Conservation (phyloP, 2,329 filamentous ascomycete genomes). For the Stagonosporopsis tanaceti region DNA sequence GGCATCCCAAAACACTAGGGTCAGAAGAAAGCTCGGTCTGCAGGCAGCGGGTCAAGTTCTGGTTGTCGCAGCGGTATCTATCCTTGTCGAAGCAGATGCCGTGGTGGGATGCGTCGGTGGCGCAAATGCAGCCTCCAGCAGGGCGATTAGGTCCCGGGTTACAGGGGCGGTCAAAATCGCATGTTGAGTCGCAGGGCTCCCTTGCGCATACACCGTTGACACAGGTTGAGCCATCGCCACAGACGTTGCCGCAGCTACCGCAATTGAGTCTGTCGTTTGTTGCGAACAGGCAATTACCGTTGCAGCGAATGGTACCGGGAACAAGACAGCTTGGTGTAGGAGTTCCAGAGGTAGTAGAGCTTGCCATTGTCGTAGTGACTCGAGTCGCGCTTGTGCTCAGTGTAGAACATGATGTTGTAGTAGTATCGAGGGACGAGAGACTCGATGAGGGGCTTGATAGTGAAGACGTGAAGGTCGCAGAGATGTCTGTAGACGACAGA, state of each 20-base stretch:
- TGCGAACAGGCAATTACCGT: slow-evolving; percentile 33
- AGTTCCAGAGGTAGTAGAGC: neutral
- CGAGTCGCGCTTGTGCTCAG: neutral
- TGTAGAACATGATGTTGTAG: neutral
- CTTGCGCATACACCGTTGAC: slow-evolving; percentile 47
- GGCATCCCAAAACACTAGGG: slow-evolving; percentile 18
- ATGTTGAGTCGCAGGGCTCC: slow-evolving; percentile 39
- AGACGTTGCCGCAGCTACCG: slow-evolving; percentile 37
- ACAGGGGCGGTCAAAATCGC: slow-evolving; percentile 37
- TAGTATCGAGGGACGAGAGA: neutral
- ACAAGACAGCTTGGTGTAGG: slow-evolving; percentile 14
- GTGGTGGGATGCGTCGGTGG: slow-evolving; percentile 25
- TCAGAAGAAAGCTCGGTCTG: slow-evolving; percentile 10
- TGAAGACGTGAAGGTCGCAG: neutral
- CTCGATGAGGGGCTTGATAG: neutral
- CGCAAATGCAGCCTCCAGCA: slow-evolving; percentile 38
- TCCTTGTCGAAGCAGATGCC: slow-evolving; percentile 44
- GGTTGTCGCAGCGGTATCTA: slow-evolving; percentile 23
- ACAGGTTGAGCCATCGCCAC: slow-evolving; percentile 33
- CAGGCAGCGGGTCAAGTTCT: neutral
- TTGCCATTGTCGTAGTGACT: neutral
- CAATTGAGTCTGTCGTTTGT: slow-evolving; percentile 36
- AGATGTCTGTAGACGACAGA: neutral
- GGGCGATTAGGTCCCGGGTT: slow-evolving; percentile 24
- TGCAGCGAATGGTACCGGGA: slow-evolving; percentile 22